A percentile compares a stretch with the other conserved stretches of the same genome.
Evolutionary conservation across 2,329 filamentous ascomycete genomes (phyloP).

Genomic region (Diaporthe ilicicola): DNA sequence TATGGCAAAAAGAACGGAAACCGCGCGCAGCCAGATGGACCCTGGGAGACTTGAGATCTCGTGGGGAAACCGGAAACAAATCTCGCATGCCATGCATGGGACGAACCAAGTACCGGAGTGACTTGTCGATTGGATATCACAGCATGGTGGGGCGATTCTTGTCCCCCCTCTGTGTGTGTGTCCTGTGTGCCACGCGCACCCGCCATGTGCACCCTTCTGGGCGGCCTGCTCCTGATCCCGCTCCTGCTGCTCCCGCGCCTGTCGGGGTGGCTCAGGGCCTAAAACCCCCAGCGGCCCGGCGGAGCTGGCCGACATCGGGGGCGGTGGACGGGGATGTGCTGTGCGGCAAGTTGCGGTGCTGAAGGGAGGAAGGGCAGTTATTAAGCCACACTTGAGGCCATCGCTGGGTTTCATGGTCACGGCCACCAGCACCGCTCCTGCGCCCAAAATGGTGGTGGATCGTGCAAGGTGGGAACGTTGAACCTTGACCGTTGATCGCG

Average conservation of each 20-base stretch:
- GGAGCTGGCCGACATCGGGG: conserved; percentile 18
- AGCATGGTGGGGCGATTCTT: conserved; percentile 7
- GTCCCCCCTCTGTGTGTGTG: neutral
- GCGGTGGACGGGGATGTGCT: neutral
- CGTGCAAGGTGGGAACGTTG: neutral
- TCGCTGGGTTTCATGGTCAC: neutral
- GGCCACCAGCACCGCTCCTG: neutral
- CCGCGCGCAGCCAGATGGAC: conserved; percentile 14
- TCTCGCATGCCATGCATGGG: conserved; percentile 22
- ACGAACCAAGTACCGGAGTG: conserved; percentile 13
- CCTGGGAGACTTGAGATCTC: conserved; percentile 10
- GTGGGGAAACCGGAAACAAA: conserved; percentile 10
- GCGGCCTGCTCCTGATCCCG: neutral
- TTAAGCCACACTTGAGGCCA: conserved; percentile 20
- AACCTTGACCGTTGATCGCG: neutral
- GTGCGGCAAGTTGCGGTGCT: neutral
- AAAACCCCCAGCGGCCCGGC: neutral
- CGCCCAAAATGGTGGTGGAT: conserved; percentile 1
- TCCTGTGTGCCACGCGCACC: neutral
- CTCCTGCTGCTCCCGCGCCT: neutral
- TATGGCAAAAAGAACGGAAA: neutral
- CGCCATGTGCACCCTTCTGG: neutral
- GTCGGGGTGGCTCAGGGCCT: neutral
- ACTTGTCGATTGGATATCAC: conserved; percentile 7
- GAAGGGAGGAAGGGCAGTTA: neutral